phyloP scores from a whole-genome alignment of 352 stramenopile genomes.

The Phytophthora rubi region DNA sequence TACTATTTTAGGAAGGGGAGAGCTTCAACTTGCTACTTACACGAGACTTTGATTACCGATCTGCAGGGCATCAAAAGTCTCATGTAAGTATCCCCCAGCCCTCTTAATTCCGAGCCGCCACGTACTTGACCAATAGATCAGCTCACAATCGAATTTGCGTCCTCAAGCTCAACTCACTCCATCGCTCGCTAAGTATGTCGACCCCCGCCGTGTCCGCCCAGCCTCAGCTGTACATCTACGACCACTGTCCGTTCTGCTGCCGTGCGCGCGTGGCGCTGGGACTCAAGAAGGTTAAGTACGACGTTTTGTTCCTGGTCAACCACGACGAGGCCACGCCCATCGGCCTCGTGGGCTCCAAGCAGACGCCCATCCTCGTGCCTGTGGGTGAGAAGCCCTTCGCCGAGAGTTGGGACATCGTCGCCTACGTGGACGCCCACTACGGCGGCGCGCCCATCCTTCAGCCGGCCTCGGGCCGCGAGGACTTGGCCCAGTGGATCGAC shows the following conservation, averaged over 20 bases:
- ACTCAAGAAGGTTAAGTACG: constrained; percentile 50
- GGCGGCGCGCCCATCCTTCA: constrained; percentile 41
- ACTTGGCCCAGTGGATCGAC: constrained; percentile 53
- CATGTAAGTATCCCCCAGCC: neutral
- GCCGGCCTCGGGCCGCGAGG: constrained; percentile 41
- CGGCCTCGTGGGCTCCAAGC: constrained; percentile 51
- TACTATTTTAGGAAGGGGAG: too few relatives aligned
- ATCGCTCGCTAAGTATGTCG: neutral
- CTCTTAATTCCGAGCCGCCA: constrained; percentile 5
- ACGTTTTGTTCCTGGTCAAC: constrained; percentile 51
- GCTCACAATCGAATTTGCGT: constrained; percentile 16
- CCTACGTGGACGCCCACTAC: constrained; percentile 60
- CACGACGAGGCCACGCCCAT: constrained; percentile 64
- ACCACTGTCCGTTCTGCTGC: constrained; percentile 64
- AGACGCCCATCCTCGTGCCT: constrained; percentile 56
- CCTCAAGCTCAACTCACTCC: constrained; percentile 7
- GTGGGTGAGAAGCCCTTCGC: constrained; percentile 50
- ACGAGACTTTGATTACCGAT: neutral
- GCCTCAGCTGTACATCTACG: constrained; percentile 65
- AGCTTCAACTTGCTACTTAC: too few relatives aligned
- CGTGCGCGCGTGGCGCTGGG: constrained; percentile 59
- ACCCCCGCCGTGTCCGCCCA: neutral
- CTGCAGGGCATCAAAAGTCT: neutral
- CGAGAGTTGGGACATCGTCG: constrained; percentile 67
- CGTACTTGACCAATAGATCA: neutral